Base-by-base conservation (phyloP, 202 grass and related monocot genomes). In the Elaeis oleifera region DNA sequence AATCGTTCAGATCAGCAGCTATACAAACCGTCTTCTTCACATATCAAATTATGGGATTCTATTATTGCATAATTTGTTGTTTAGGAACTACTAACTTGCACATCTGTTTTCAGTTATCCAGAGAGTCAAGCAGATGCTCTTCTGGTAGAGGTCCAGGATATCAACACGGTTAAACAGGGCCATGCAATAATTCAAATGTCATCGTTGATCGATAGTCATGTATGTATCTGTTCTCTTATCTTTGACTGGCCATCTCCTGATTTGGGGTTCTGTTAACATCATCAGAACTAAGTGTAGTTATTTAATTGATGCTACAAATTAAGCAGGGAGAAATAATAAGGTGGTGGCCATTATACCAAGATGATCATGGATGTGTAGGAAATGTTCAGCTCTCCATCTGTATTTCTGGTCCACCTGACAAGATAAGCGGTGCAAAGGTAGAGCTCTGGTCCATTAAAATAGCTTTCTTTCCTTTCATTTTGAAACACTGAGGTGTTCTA, bases 351-450 rank as follows among this genome's bases (percentile, higher is more conserved):
- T 57, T 96, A 72, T 91, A 77, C 56, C 68, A 80, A 16, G 92
- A 96, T 39, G 87, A 96, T 70, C 80, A 88, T 56, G 81, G 79
- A 57, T 90, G 81, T 50, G 71, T 83, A n/a, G 92, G 92, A 6
- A 96, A 96, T 71, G 58, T 89, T 89, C 92, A 96, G 64, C 71
- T 96, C n/a, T 86, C 81, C 63, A 74, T 89, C 61, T 89, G 82
- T 19, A 65, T 85, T 57, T 85, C 84, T 18, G 63, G 75, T 53
- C 79, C 81, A 56, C 79, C 84, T 9, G 80, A 91, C 31, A 83
- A 69, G 65, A 21, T 74, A 53, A 70, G 76, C 68, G 85, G 78
- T 25, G 76, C 79, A 20, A 91, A 96, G 92, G 92, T 96, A 27
- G 26, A 27, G 26, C 26, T 27, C 26, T 27, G 26, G 26, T 27